Percentiles rank a stretch among this genome's conserved stretches.
Evolutionary conservation across 352 stramenopile genomes (phyloP).

Genomic region (Pythium periplocum): DNA sequence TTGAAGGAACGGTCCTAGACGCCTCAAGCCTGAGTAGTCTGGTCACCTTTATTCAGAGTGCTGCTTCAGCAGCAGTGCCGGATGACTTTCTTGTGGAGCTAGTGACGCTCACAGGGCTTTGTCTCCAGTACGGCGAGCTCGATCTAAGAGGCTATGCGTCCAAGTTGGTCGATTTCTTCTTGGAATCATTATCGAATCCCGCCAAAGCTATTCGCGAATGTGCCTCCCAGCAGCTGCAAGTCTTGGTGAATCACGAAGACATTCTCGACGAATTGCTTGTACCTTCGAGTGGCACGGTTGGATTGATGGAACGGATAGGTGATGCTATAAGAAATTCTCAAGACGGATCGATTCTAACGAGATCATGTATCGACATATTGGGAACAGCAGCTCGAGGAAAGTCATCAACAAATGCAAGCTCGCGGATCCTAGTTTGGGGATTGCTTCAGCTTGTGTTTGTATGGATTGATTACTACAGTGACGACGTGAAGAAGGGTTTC

Average conservation of each 20-base stretch:
- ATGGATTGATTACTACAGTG: slow-evolving; percentile 21
- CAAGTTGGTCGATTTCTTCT: too few relatives aligned
- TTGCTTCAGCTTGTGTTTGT: slow-evolving; percentile 26
- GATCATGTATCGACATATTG: slow-evolving; percentile 22
- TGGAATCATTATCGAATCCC: too few relatives aligned
- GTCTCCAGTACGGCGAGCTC: too few relatives aligned
- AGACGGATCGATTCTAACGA: slow-evolving; percentile 1
- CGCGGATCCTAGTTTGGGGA: slow-evolving; percentile 22
- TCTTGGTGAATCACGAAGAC: slow-evolving; percentile 1
- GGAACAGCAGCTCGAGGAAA: slow-evolving; percentile 4
- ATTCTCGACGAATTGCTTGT: neutral
- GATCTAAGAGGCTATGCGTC: too few relatives aligned
- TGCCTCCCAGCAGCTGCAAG: too few relatives aligned
- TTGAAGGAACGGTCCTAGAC: too few relatives aligned
- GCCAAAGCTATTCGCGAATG: too few relatives aligned
- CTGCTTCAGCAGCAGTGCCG: too few relatives aligned
- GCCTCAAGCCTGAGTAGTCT: too few relatives aligned
- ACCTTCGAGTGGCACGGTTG: neutral
- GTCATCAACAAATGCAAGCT: slow-evolving; percentile 4
- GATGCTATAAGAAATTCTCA: slow-evolving; percentile 5
- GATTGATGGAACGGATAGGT: slow-evolving; percentile 2
- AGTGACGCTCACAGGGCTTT: too few relatives aligned
- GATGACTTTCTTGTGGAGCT: too few relatives aligned
- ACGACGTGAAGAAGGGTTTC: slow-evolving; percentile 5
- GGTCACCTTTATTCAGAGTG: too few relatives aligned